Evolutionary conservation across 2,329 filamentous ascomycete genomes (phyloP), one percentile per base, ranked within the genome.

Genomic region (Ophiostoma ulmi): DNA sequence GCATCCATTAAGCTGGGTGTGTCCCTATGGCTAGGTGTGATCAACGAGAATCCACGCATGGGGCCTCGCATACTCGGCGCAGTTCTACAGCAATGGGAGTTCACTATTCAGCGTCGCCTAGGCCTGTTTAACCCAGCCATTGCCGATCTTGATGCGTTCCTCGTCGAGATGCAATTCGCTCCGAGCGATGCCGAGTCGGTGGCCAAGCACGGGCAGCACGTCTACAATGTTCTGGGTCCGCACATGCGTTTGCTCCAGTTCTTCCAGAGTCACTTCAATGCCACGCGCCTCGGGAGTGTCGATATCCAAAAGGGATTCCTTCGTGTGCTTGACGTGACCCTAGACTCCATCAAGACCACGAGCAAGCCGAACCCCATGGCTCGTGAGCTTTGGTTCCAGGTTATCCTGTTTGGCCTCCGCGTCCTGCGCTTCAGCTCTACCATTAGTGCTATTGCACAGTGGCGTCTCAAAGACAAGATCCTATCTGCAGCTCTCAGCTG

Each of bases 1-100:
- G 91, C 97, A 76, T 95, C 94, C 1, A 95, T 99, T 78, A 97
- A 97, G 78, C 87, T 98, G 68, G 96, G 95, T 6, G 91, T 97
- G 48, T 97, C 95, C 4, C 83, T 99, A 7, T 99, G 95, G 95
- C 88, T 97, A 72, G 95, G 95, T 36, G 92, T 98, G 17, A 96
- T 98, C 76, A 95, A 98, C 76, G 95, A 99, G 78, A 98, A 97
- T 76, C 92, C 94, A 2, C 87, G 87, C 70, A 90, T 97, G 80
- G 93, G 97, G 79, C 87, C 94, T 10, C 89, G 93, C 72, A 88
- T 99, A 70, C 81, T 99, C 41, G 89, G 89, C 69, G 93, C 97
- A 78, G 92, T 98, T 75, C 90, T 91, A 11, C 91, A 95, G 77
- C 91, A 94, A 73, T 99, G 94, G 92, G 94, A 98, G 79, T 84